phyloP scores from a whole-genome alignment of 306 rosid species.

The Cercis canadensis region DNA sequence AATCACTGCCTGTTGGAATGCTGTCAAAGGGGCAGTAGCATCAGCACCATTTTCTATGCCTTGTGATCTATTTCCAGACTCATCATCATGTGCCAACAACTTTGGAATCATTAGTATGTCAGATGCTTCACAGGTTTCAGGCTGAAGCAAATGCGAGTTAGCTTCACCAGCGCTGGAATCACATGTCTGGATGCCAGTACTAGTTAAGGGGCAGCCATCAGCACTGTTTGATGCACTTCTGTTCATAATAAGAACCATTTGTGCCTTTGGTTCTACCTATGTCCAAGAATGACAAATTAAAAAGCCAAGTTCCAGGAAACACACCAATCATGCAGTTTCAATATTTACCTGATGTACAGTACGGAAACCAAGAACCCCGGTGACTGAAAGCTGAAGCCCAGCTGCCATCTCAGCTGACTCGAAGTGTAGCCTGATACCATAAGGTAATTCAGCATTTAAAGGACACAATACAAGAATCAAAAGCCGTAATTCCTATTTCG shows the following conservation, averaged over 20 bases:
- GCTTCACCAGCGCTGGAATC: conserved; percentile 48
- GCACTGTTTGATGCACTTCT: conserved; percentile 46
- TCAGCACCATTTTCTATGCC: conserved; percentile 52
- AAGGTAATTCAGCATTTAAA: conserved; percentile 40
- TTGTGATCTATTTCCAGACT: conserved; percentile 48
- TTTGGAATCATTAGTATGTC: conserved; percentile 76
- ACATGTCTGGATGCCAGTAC: conserved; percentile 39
- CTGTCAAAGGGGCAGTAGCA: conserved; percentile 56
- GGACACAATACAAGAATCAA: conserved; percentile 30
- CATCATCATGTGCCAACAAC: conserved; percentile 51
- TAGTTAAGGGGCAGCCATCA: conserved; percentile 36
- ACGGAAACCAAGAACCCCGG: conserved; percentile 94
- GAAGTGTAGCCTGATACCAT: conserved; percentile 68
- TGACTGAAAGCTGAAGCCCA: conserved; percentile 89
- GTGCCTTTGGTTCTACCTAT: conserved; percentile 93
- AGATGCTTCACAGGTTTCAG: conserved; percentile 53
- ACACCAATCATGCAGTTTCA: conserved; percentile 1
- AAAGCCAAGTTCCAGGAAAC: conserved; percentile 31
- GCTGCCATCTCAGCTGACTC: conserved; percentile 83
- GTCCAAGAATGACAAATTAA: conserved; percentile 38
- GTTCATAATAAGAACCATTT: conserved; percentile 80
- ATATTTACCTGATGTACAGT: conserved; percentile 80
- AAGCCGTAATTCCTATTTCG: conserved; percentile 19
- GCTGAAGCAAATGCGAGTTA: conserved; percentile 33
- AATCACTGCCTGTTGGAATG: conserved; percentile 76